These are phyloP conservation scores for Ustilago vetiveriae DNA, from an alignment of 1,284 basidiomycete species.

Conservation along the genomic window DNA sequence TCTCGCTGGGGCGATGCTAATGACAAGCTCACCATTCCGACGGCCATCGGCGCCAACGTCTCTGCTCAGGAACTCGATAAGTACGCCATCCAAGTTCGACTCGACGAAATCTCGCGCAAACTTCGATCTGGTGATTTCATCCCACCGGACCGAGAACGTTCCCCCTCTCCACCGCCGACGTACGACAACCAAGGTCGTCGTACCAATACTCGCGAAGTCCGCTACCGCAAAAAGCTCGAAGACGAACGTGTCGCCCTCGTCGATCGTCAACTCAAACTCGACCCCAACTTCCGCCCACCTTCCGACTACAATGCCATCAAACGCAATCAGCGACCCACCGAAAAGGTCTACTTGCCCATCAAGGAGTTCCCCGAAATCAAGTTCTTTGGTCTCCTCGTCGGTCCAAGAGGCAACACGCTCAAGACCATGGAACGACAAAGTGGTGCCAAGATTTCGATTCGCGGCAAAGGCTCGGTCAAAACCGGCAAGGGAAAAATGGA, in stretches of 20 bases:
- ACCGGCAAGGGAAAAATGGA: slow-evolving; percentile 90
- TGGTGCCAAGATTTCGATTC: slow-evolving; percentile 97
- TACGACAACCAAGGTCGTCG: slow-evolving; percentile 96
- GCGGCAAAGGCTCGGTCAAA: slow-evolving; percentile 98
- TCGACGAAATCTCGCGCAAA: slow-evolving; percentile 97
- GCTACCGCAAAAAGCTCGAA: slow-evolving; percentile 96
- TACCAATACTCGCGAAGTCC: slow-evolving; percentile 96
- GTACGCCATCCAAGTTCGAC: slow-evolving; percentile 69
- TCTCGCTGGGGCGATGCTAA: slow-evolving; percentile 65
- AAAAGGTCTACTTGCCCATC: slow-evolving; percentile 99
- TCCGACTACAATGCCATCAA: slow-evolving; percentile 86
- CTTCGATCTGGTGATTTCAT: slow-evolving; percentile 91
- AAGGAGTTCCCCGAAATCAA: slow-evolving; percentile 99
- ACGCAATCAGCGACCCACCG: slow-evolving; percentile 78
- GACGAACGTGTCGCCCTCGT: slow-evolving; percentile 93
- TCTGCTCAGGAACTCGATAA: slow-evolving; percentile 61
- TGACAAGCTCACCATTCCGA: slow-evolving; percentile 54
- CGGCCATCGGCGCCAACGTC: slow-evolving; percentile 60
- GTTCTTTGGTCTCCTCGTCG: slow-evolving; percentile 97
- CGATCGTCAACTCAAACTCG: slow-evolving; percentile 94
- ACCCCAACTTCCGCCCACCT: slow-evolving; percentile 95
- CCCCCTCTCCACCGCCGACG: slow-evolving; percentile 93
- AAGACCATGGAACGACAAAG: slow-evolving; percentile 99
- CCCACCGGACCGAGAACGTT: slow-evolving; percentile 92
- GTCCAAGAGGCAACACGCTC: slow-evolving; percentile 96